phyloP scores from a whole-genome alignment of 2,329 filamentous ascomycete species.

The Sporothrix brunneoviolacea region DNA sequence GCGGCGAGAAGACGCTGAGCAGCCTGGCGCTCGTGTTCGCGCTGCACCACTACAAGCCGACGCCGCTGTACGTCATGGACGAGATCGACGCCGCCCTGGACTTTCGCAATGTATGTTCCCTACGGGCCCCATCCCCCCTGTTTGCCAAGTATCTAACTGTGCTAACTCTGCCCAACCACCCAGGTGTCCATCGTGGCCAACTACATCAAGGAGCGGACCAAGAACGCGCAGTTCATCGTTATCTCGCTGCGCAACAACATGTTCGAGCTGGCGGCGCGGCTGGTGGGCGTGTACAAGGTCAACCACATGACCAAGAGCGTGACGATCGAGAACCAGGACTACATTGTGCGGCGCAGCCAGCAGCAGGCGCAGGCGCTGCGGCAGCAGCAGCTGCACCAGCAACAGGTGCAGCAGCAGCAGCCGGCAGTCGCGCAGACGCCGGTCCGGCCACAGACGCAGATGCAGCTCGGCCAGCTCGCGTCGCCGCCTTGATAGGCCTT shows the following conservation, averaged over 20 bases:
- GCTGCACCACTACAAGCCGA: slow-evolving; percentile 95
- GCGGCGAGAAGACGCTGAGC: slow-evolving; percentile 94
- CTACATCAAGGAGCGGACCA: slow-evolving; percentile 98
- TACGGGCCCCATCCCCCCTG: too few relatives aligned
- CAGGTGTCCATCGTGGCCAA: slow-evolving; percentile 96
- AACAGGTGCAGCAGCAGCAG: slow-evolving; percentile 23
- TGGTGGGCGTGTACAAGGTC: slow-evolving; percentile 98
- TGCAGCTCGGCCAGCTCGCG: slow-evolving; percentile 13
- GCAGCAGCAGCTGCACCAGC: slow-evolving; percentile 17
- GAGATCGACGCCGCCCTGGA: slow-evolving; percentile 98
- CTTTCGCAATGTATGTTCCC: slow-evolving; percentile 96
- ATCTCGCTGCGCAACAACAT: slow-evolving; percentile 98
- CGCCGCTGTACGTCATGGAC: slow-evolving; percentile 97
- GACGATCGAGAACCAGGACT: slow-evolving; percentile 79
- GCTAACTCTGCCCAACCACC: too few relatives aligned
- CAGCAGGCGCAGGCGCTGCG: slow-evolving; percentile 18
- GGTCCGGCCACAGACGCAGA: slow-evolving; percentile 7
- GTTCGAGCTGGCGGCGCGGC: slow-evolving; percentile 93
- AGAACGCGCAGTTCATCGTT: slow-evolving; percentile 98
- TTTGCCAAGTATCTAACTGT: too few relatives aligned
- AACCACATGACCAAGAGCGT: slow-evolving; percentile 97
- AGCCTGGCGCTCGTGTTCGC: slow-evolving; percentile 95
- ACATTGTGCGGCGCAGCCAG: slow-evolving; percentile 44
- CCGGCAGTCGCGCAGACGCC: slow-evolving; percentile 14
- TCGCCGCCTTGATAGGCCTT: slow-evolving; percentile 14